Evolutionary conservation across 306 rosid species (phyloP).

Genomic region (Bauhinia variegata): DNA sequence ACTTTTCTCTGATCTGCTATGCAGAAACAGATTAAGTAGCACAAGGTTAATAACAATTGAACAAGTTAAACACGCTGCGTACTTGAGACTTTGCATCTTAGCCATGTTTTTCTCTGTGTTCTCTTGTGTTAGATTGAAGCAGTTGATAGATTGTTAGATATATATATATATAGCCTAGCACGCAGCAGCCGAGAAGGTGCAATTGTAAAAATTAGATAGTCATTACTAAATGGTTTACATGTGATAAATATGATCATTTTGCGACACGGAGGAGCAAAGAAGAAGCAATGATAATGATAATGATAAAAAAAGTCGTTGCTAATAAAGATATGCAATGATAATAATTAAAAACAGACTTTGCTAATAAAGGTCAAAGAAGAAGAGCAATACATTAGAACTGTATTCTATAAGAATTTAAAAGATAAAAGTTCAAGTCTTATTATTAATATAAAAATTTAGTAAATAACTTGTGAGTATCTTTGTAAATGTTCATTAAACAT

Average conservation of each 20-base stretch:
- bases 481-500: too few species aligned
- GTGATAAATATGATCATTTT: neutral
- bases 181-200: neutral
- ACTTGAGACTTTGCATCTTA: slow-evolving; percentile 14
- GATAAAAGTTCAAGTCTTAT: too few species aligned
- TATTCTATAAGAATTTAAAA: too few species aligned
- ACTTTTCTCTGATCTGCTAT: slow-evolving; percentile 11
- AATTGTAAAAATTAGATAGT: neutral
- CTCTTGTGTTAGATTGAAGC: neutral
- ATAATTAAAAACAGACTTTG: too few species aligned
- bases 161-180: neutral
- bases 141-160: neutral
- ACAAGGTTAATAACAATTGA: slow-evolving; percentile 34
- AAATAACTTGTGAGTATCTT: too few species aligned
- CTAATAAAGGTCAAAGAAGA: too few species aligned
- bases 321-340: too few species aligned
- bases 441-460: too few species aligned
- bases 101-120: neutral
- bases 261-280: too few species aligned
- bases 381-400: too few species aligned
- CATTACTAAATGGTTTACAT: neutral
- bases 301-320: too few species aligned
- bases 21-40: neutral
- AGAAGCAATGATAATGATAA: too few species aligned
- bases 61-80: neutral